phyloP scores from a whole-genome alignment of 306 rosid genomes.

The Heteromeles arbutifolia region DNA sequence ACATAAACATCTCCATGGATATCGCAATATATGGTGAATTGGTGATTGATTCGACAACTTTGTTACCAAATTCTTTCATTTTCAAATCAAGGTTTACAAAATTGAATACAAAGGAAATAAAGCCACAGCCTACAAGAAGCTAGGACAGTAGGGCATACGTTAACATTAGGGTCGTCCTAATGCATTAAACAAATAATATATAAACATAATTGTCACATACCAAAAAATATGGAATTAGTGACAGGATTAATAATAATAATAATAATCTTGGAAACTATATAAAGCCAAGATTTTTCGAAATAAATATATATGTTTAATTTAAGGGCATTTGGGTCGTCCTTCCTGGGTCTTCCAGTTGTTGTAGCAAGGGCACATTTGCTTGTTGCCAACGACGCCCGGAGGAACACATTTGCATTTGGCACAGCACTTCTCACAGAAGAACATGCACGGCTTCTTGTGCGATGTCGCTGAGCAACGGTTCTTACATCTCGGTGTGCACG shows the following conservation, averaged over 20 bases:
- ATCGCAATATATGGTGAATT: not conserved
- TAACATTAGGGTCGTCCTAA: not conserved
- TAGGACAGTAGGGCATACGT: not conserved
- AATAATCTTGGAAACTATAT: not conserved
- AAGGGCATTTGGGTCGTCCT: conserved; percentile 96
- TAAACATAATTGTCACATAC: not conserved
- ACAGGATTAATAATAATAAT: not conserved
- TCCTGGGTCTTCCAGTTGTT: conserved; percentile 90
- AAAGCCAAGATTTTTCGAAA: not conserved
- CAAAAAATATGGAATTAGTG: not conserved
- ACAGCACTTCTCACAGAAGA: conserved; percentile 86
- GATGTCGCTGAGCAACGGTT: conserved; percentile 81
- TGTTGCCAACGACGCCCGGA: conserved; percentile 73
- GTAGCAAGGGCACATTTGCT: conserved; percentile 79
- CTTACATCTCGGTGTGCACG: conserved; percentile 55
- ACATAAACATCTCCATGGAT: not conserved
- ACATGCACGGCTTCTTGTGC: conserved; percentile 94
- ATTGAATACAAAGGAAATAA: not conserved
- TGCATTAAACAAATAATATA: not conserved
- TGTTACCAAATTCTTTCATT: not conserved
- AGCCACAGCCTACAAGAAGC: not conserved
- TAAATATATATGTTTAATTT: not conserved
- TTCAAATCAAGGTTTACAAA: not conserved
- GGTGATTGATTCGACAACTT: not conserved
- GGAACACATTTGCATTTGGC: conserved; percentile 78